Percentiles rank a stretch among this genome's conserved stretches.
These are phyloP conservation scores for Macadamia tetraphylla DNA, from an alignment of 164 flowering plant species.

Conservation along the genomic window DNA sequence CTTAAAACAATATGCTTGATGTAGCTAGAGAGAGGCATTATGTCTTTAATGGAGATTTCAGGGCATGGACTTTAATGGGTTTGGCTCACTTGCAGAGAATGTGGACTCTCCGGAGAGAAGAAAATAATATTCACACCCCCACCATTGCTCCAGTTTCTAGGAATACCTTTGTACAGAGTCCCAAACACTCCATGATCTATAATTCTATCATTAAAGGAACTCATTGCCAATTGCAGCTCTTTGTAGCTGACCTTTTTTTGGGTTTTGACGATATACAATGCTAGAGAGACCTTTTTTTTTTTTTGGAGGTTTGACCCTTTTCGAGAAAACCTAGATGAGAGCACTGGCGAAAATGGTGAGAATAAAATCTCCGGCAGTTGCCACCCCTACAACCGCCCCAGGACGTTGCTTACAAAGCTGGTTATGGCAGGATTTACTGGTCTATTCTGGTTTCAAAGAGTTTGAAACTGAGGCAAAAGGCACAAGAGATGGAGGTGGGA, in stretches of 20 bases:
- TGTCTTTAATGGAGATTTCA: no score
- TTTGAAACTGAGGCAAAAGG: conserved; percentile 22
- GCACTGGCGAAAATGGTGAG: conserved; percentile 53
- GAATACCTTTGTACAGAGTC: conserved; percentile 72
- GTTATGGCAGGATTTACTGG: conserved; percentile 44
- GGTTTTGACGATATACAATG: conserved; percentile 39
- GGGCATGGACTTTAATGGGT: no score
- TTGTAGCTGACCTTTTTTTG: conserved; percentile 74
- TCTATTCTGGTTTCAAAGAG: conserved; percentile 11
- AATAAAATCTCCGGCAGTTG: conserved; percentile 66
- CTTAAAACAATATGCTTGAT: no score
- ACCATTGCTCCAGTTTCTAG: conserved; percentile 57
- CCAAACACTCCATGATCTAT: conserved; percentile 93
- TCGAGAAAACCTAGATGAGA: conserved; percentile 58
- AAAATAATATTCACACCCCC: conserved; percentile 46
- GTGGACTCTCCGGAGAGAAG: no score
- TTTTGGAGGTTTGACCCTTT: conserved; percentile 52
- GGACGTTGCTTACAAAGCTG: conserved; percentile 50
- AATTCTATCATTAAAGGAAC: conserved; percentile 49
- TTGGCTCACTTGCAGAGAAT: no score
- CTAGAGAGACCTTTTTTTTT: conserved; percentile 39
- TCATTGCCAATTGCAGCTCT: conserved; percentile 68
- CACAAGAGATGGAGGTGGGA: conserved; percentile 35
- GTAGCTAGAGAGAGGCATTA: no score
- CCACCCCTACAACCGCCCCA: conserved; percentile 84